Base-by-base conservation (phyloP, 768 basidiomycete species). In the Psilocybe subaeruginosa region DNA sequence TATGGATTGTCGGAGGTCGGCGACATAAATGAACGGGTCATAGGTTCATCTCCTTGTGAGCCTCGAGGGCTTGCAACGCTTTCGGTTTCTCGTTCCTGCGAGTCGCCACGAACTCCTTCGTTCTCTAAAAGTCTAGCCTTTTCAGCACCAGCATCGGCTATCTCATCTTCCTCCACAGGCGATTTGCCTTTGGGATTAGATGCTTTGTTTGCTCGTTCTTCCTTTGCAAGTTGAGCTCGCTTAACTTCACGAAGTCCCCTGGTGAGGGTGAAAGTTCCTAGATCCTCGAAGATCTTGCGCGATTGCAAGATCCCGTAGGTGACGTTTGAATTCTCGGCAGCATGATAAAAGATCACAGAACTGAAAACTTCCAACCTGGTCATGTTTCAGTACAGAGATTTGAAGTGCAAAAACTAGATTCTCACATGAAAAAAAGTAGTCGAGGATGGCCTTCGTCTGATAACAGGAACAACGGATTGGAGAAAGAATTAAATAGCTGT, bases 391-490 rank as follows among this genome's bases (percentile, higher is more conserved):
- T 49, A 39, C 27, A 14, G 51, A 41, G 8, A 64, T 23, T 23
- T 23, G 29, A 50, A 52, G 16, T 1, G 16, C 35, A 43, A 29
- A 9, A 49, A 33, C 29, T 23, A 59, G 19, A 54, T 16, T 73
- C 86, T 62, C 63, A 93, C 93, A 95, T 89, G 72, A 94, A 97
- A 75, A 92, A 99, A 33, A 98, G 82, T 31, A 98, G 76, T 62
- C 97, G 78, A 1, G 97, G 97, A 70, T 98, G 95, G 6, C 96
- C 94, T 74, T 98, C 97, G 64, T 99, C 97, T 2, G 92, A 89
- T 17, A 99, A 76, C 35, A 99, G 77, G 74, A 98, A 98, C 2
- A 87, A 77, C 0, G 97, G 93, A 61, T 90, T 93, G 4, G 94
- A 89, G 71, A 99, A 97, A 0, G 97, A 93, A 30, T 85, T 89